Evolutionary conservation across 208 protist genomes (phyloP), one percentile per base, ranked within the genome.

Genomic region (Leptomonas pyrrhocoris): DNA sequence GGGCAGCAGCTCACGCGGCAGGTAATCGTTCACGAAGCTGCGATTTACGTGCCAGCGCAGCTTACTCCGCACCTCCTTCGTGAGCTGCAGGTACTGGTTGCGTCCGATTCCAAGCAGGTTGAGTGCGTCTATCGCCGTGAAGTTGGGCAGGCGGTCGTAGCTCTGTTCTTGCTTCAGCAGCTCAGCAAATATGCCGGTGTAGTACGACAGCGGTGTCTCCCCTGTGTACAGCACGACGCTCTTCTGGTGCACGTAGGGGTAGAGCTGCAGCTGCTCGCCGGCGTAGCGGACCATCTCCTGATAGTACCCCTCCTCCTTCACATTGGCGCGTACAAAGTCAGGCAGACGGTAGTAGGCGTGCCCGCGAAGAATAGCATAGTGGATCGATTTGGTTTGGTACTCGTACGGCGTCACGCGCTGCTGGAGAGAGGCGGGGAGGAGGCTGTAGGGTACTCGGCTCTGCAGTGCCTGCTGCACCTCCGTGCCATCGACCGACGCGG

Each of bases 51-150:
- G 88, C 83, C 93, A 97, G 15, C 86, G 74, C 43, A 90, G 71
- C 76, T 97, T 98, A 34, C 90, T 86, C 55, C 95, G 78, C 50
- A 93, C 94, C 67, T 95, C 89, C 60, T 99, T 98, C 67, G 98
- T 98, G 9, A 98, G 80, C 74, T 99, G 94, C 30, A 99, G 96
- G 84, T 97, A 99, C 73, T 99, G 90, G 78, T 99, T 99, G 31
- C 98, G 86, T 18, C 98, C 98, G 65, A 99, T 98, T 11, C 94
- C 96, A 18, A 99, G 73, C 60, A 98, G 68, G 45, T 95, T 90
- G 4, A 98, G 80, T 21, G 96, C 79, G 77, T 99, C 98, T 3
- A 97, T 88, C 15, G 98, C 98, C 15, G 97, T 98, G 70, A 99
- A 99, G 79, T 99, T 99, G 13, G 98, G 98, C 40, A 99, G 81